These are phyloP conservation scores for Carnegiea gigantea DNA, from an alignment of 179 eudicot species.

Conservation along the genomic window DNA sequence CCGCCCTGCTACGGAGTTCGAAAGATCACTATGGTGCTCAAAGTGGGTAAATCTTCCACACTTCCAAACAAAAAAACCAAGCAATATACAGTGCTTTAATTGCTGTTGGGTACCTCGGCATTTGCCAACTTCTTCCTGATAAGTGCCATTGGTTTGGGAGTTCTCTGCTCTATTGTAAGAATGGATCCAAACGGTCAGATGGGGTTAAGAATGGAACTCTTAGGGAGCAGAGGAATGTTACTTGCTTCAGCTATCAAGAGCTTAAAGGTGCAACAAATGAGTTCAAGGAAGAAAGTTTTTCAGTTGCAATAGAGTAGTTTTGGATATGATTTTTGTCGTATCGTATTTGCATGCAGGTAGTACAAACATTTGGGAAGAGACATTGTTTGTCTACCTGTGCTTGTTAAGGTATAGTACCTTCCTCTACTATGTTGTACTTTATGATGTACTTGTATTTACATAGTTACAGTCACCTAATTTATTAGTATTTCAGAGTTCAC, in stretches of 20 bases:
- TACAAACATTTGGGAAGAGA: too few relatives aligned
- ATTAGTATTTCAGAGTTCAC: too few relatives aligned
- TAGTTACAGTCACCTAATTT: too few relatives aligned
- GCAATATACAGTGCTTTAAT: constrained; percentile 3
- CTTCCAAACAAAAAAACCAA: neutral
- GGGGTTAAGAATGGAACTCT: neutral
- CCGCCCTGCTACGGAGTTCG: constrained; percentile 42
- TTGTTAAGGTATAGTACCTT: too few relatives aligned
- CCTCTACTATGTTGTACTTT: too few relatives aligned
- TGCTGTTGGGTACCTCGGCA: constrained; percentile 15
- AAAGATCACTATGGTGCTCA: constrained; percentile 10
- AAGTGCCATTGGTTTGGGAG: constrained; percentile 13
- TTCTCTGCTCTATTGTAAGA: constrained; percentile 17
- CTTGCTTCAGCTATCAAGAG: constrained; percentile 30
- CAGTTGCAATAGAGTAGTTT: too few relatives aligned
- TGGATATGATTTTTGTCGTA: too few relatives aligned
- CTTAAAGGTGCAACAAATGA: constrained; percentile 34
- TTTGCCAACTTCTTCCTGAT: constrained; percentile 22
- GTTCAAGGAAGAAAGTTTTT: constrained; percentile 32
- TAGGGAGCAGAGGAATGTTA: constrained; percentile 8
- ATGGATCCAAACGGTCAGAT: neutral
- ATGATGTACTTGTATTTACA: too few relatives aligned
- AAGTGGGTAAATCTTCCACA: constrained; percentile 20
- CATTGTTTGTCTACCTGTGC: too few relatives aligned
- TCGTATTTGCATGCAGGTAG: too few relatives aligned